phyloP scores from a whole-genome alignment of 2,329 filamentous ascomycete genomes.

The Xylariaceae sp. region DNA sequence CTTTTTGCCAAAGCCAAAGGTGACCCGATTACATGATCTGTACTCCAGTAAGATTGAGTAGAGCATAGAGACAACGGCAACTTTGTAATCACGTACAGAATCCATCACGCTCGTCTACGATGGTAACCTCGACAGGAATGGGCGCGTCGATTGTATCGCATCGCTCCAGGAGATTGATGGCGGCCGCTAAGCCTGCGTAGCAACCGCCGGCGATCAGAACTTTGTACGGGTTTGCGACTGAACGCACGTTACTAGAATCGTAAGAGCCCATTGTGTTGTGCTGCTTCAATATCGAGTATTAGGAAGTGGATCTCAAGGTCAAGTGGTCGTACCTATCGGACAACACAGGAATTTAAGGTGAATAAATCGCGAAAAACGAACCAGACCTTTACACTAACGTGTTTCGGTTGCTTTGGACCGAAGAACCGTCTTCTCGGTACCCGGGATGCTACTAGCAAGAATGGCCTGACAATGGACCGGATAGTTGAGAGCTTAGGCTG shows the following conservation, averaged over 20 bases:
- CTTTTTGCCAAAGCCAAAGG: constrained; percentile 70
- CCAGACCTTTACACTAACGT: neutral
- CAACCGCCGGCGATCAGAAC: constrained; percentile 72
- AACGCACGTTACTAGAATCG: constrained; percentile 10
- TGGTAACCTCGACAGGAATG: constrained; percentile 68
- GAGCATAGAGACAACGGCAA: neutral
- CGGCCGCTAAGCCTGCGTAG: constrained; percentile 70
- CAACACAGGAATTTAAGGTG: neutral
- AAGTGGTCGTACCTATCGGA: neutral
- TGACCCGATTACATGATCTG: constrained; percentile 76
- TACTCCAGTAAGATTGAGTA: constrained; percentile 9
- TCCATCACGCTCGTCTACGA: constrained; percentile 81
- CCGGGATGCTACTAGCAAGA: constrained; percentile 11
- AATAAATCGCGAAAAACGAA: neutral
- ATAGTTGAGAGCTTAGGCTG: neutral
- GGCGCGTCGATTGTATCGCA: constrained; percentile 53
- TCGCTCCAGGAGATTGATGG: constrained; percentile 69
- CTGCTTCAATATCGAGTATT: constrained; percentile 6
- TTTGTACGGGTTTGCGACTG: constrained; percentile 44
- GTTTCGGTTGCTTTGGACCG: neutral
- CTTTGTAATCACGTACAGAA: constrained; percentile 62
- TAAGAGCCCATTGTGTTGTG: constrained; percentile 19
- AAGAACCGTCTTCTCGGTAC: constrained; percentile 15
- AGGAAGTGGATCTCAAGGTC: constrained; percentile 9
- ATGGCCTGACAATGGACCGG: constrained; percentile 14